phyloP scores from a whole-genome alignment of 345 rosid genomes.

The Gossypium turneri region DNA sequence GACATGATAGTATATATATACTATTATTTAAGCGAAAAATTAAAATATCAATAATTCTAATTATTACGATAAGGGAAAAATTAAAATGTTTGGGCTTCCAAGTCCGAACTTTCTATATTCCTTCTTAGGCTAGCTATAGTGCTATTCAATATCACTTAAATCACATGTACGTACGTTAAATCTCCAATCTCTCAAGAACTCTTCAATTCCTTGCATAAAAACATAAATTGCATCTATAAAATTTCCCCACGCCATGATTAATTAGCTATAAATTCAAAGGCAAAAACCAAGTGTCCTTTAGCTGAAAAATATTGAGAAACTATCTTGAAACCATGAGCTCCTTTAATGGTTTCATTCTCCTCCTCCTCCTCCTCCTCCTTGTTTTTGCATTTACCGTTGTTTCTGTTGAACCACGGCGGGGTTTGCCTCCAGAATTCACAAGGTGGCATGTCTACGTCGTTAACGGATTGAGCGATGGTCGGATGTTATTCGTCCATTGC shows the following conservation, averaged over 20 bases:
- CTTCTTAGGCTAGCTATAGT: background rate
- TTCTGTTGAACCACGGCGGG: background rate
- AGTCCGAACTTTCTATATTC: background rate
- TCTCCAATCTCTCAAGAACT: background rate
- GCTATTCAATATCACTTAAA: background rate
- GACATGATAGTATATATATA: too few species aligned
- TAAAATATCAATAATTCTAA: background rate
- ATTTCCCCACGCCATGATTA: background rate
- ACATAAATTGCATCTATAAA: background rate
- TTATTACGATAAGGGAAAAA: background rate
- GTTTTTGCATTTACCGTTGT: slow-evolving; percentile 4
- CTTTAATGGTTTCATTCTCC: background rate
- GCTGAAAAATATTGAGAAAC: background rate
- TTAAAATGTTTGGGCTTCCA: slow-evolving; percentile 7
- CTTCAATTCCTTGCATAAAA: background rate
- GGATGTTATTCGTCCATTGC: background rate
- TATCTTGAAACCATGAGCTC: background rate
- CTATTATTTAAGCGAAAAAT: too few species aligned
- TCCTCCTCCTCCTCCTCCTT: background rate
- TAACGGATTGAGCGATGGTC: background rate
- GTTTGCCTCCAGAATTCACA: background rate
- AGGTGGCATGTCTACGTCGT: background rate
- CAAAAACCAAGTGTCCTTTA: background rate
- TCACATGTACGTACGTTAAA: background rate
- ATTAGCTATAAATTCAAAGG: slow-evolving; percentile 10